phyloP scores from a whole-genome alignment of 169 alveolate genomes.

The Cryptosporidium viatorum region DNA sequence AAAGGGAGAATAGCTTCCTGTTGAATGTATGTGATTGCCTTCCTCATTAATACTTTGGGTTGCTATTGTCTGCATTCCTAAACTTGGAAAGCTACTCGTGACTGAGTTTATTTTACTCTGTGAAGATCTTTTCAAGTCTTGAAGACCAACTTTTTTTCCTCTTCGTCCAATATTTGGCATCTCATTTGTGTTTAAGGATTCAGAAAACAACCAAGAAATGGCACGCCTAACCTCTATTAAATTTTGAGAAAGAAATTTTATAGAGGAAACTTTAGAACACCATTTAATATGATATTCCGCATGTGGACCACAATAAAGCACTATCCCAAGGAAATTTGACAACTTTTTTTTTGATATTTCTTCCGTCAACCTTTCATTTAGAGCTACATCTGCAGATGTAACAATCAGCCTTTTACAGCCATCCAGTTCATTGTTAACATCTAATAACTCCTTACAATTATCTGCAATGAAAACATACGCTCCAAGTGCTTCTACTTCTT shows the following conservation, averaged over 20 bases:
- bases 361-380: conserved; percentile 48
- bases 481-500: conserved; percentile 75
- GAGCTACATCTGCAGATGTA: conserved; percentile 72
- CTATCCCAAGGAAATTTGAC: conserved; percentile 57
- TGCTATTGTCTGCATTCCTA: conserved; percentile 5
- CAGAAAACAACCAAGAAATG: conserved; percentile 69
- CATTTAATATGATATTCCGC: conserved; percentile 72
- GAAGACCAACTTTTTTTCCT: conserved; percentile 50
- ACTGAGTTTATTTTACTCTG: conserved; percentile 7
- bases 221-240: conserved; percentile 74
- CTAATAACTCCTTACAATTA: conserved; percentile 22
- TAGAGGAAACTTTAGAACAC: conserved; percentile 66
- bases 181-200: conserved; percentile 37
- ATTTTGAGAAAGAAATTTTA: conserved; percentile 65
- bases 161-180: conserved; percentile 46
- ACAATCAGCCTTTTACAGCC: conserved; percentile 69
- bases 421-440: conserved; percentile 57
- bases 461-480: conserved; percentile 63
- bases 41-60: background rate
- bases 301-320: conserved; percentile 69
- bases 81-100: conserved; percentile 29
- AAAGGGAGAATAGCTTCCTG: conserved; percentile 57
- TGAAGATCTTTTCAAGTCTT: conserved; percentile 21
- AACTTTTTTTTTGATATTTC: conserved; percentile 46
- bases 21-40: background rate